A percentile compares a stretch with the other conserved stretches of the same genome.
Evolutionary conservation across 73 alveolate genomes (phyloP).

Genomic region (Paramecium caudatum): DNA sequence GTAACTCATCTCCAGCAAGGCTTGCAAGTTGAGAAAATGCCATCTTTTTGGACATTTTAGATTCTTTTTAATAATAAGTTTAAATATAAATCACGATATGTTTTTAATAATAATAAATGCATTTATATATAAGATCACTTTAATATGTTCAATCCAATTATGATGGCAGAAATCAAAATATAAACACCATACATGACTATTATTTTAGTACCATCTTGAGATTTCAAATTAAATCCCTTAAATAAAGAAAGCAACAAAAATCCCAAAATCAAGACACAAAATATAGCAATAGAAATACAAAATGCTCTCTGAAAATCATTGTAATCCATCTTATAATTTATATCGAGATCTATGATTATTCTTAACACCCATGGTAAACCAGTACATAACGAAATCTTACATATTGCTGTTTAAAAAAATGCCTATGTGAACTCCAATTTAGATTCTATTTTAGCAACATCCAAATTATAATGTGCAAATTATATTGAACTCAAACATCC

Average conservation of each 20-base stretch:
- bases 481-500: not conserved
- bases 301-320: not conserved
- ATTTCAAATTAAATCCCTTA: conserved; percentile 18
- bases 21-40: not conserved
- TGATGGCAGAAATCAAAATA: conserved; percentile 42
- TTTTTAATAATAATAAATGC: not conserved
- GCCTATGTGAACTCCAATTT: not conserved
- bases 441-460: conserved; percentile 26
- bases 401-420: conserved; percentile 56
- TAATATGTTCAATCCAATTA: conserved; percentile 34
- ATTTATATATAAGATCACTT: not conserved
- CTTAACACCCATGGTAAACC: conserved; percentile 69
- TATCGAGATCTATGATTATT: conserved; percentile 12
- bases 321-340: conserved; percentile 41
- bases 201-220: conserved; percentile 30
- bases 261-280: not conserved
- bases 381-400: conserved; percentile 45
- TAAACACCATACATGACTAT: not conserved
- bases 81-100: not conserved
- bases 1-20: not conserved
- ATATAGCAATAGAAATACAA: conserved; percentile 24
- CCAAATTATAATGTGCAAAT: conserved; percentile 25
- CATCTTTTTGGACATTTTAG: conserved; percentile 18
- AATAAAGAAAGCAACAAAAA: not conserved
- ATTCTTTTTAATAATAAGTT: not conserved